Evolutionary conservation across 2,329 filamentous ascomycete genomes (phyloP), one percentile per base, ranked within the genome.

Genomic region (Metarhizium rileyi): DNA sequence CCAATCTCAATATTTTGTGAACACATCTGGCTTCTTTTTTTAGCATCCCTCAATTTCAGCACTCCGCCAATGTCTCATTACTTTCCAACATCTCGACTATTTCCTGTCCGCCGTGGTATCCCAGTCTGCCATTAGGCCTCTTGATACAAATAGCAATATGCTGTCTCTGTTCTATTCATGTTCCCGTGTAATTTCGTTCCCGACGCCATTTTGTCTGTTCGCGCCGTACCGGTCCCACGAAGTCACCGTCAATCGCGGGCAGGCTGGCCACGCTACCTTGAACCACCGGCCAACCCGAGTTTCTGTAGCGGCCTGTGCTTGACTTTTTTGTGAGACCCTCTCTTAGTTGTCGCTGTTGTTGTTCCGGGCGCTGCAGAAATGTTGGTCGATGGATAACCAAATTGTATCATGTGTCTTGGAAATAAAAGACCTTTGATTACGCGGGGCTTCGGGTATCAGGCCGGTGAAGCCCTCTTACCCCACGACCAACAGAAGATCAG

Each of bases 41-140:
- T 50, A 50, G 48, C 20, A 46, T 26, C 25, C 35, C 45, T 42
- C 48, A 48, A 51, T 48, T 45, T 51, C 49, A 51, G 23, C 42
- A 27, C 38, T 35, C 27, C 20, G 38, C 22, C n/a, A 36, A 42
- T 51, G 49, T 48, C 49, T 51, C 42, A 51, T 42, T 35, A n/a
- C 30, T 33, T 5, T 20, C 6, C 28, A n/a, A 27, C 26, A 42
- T 46, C 22, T 38, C 35, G 9, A 20, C 35, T 38, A 20, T 5
- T 38, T 20, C 38, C 16, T 42, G 10, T 25, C n/a, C 22, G 9
- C 38, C 12, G 16, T 22, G 20, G n/a, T n/a, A n/a, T 38, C 7
- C 38, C 16, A 25, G 10, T 25, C n/a, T 12, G 9, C 38, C 12
- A 7, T 22, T 7, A 42, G 20, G 18, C 14, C 6, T 5, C 35